Conservation (phyloP, 2,329 filamentous ascomycete species). For the Penicillium brasilianum region DNA sequence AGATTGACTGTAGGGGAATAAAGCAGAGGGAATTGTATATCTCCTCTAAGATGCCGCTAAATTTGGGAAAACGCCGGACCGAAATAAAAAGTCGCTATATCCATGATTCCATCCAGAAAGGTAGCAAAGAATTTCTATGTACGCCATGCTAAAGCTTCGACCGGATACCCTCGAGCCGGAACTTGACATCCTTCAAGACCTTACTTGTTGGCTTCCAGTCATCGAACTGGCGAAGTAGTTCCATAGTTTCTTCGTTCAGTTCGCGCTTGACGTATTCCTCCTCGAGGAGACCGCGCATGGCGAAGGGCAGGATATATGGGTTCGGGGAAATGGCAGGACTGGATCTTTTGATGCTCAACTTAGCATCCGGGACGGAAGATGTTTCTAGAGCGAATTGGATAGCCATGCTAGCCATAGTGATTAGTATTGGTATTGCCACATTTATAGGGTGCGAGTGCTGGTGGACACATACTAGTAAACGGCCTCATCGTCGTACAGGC, state of each 20-base stretch:
- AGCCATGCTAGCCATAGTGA: conserved; percentile 59
- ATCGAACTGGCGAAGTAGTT: conserved; percentile 86
- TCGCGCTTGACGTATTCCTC: conserved; percentile 88
- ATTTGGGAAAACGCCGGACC: not conserved
- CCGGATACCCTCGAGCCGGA: conserved; percentile 85
- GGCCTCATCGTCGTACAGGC: conserved; percentile 85
- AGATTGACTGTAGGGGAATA: not conserved
- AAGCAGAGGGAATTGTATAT: conserved; percentile 8
- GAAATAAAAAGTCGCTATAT: conserved; percentile 4
- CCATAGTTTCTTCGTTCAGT: conserved; percentile 74
- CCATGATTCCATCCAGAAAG: not conserved
- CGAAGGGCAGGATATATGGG: conserved; percentile 91
- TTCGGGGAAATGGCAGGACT: conserved; percentile 60
- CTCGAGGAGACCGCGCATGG: conserved; percentile 89
- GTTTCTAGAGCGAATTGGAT: conserved; percentile 77
- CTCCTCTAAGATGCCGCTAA: conserved; percentile 15
- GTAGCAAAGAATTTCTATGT: not conserved
- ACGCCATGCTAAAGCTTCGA: conserved; percentile 69
- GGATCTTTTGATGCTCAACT: conserved; percentile 59
- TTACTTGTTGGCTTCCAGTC: conserved; percentile 91
- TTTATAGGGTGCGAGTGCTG: not conserved
- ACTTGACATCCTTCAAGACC: conserved; percentile 93
- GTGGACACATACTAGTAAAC: conserved; percentile 71
- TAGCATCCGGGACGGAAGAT: conserved; percentile 55
- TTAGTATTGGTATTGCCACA: conserved; percentile 2